phyloP scores from a whole-genome alignment of 306 rosid species.

The Acacia crassicarpa region DNA sequence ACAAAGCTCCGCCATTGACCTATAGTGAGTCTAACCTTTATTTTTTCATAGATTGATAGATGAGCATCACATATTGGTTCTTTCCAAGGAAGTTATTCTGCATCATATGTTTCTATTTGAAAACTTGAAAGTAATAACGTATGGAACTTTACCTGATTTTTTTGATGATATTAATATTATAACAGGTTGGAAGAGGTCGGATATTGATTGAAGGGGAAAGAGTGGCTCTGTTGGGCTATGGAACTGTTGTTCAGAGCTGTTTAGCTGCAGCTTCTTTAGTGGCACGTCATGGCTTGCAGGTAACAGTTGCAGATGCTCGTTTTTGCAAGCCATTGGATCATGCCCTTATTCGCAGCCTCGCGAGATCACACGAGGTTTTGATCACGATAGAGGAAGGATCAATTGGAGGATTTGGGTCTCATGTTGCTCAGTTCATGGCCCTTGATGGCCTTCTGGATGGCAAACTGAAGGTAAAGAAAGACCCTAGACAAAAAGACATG shows the following conservation, averaged over 20 bases:
- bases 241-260: slow-evolving; percentile 78
- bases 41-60: background rate
- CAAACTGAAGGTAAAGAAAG: slow-evolving; percentile 61
- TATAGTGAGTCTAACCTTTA: no score
- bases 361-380: slow-evolving; percentile 77
- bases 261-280: slow-evolving; percentile 61
- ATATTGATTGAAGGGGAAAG: slow-evolving; percentile 83
- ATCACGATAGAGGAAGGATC: slow-evolving; percentile 96
- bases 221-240: slow-evolving; percentile 86
- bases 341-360: slow-evolving; percentile 73
- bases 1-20: no score
- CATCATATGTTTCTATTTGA: background rate
- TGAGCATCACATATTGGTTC: background rate
- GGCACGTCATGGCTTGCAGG: slow-evolving; percentile 49
- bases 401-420: slow-evolving; percentile 92
- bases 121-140: background rate
- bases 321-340: slow-evolving; percentile 93
- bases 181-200: slow-evolving; percentile 79
- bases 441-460: slow-evolving; percentile 96
- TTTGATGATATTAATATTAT: slow-evolving; percentile 34
- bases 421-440: slow-evolving; percentile 92
- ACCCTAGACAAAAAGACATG: background rate
- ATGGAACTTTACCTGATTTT: background rate
- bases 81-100: background rate
- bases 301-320: slow-evolving; percentile 75